Evolutionary conservation across 2,329 filamentous ascomycete genomes (phyloP), one percentile per base, ranked within the genome.

Genomic region (Apiospora arundinis): DNA sequence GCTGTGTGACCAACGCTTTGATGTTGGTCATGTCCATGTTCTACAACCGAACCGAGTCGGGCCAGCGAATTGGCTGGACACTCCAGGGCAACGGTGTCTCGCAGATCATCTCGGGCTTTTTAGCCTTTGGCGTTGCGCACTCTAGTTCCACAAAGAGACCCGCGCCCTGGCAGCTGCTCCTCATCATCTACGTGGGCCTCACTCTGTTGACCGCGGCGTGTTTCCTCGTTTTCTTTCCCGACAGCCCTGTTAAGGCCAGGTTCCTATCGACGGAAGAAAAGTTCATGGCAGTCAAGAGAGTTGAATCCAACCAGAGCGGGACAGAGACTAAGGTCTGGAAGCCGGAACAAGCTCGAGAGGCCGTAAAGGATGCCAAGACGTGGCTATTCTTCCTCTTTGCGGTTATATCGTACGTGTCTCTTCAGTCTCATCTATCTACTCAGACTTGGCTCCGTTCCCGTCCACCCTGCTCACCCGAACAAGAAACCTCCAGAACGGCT

Each of bases 321-420:
- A 71, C 67, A 5, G 70, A 71, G 42, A 71, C 70, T n/a, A 69
- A 71, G 67, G 37, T 52, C 42, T 71, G 70, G 67, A 71, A 69
- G 25, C 40, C 48, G 1, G 70, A 71, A 21, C 70, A 71, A 42
- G 66, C 56, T 5, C 28, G 25, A 40, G 70, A 71, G 46, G 70
- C 70, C 12, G 23, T 71, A 5, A 71, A 37, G 45, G 67, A 71
- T 21, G 11, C 32, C 16, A 71, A 71, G 70, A 69, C 70, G 14
- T 71, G 70, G 56, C 32, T 71, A 28, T 71, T 71, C 23, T 71
- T 71, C 48, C 40, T 71, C 2, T 71, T 71, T 65, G 49, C 70
- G 44, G 25, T 66, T 12, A 40, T 71, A 1, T 69, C 67, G 70
- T 71, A 52, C 16, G 70, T 69, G 25, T 32, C 21, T 23, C 21